Conservation (phyloP, 768 basidiomycete genomes). For the Filobasidium floriforme region DNA sequence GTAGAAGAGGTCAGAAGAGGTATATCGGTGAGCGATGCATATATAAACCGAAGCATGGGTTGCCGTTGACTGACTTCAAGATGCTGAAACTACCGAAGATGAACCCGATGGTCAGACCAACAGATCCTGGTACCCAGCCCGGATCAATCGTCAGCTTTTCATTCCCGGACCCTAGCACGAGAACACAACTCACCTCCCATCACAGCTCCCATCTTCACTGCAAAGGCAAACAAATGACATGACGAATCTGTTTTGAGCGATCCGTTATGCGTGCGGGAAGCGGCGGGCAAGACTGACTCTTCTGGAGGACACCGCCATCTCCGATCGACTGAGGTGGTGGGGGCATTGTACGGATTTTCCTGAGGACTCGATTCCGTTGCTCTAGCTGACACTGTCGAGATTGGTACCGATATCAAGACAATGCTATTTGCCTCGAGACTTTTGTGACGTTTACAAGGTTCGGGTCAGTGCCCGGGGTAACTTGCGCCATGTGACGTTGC, state of each 20-base stretch:
- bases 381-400: no score
- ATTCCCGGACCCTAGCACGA: not conserved
- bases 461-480: no score
- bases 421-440: no score
- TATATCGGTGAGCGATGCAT: not conserved
- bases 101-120: constrained; percentile 94
- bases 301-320: constrained; percentile 39
- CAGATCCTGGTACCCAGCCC: constrained; percentile 53
- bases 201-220: constrained; percentile 45
- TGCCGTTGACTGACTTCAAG: constrained; percentile 56
- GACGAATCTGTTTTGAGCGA: constrained; percentile 1
- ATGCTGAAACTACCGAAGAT: constrained; percentile 92
- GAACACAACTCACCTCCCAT: constrained; percentile 40
- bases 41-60: not conserved
- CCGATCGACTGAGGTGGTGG: constrained; percentile 40
- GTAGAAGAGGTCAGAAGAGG: no score
- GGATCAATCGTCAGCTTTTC: not conserved
- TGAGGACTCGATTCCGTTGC: no score
- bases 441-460: no score
- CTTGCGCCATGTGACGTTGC: not conserved
- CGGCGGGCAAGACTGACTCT: constrained; percentile 30
- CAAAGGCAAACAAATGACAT: not conserved
- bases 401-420: no score
- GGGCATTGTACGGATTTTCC: constrained; percentile 32
- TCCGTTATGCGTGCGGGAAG: not conserved